phyloP scores from a whole-genome alignment of 306 rosid genomes.

The Cicer arietinum region DNA sequence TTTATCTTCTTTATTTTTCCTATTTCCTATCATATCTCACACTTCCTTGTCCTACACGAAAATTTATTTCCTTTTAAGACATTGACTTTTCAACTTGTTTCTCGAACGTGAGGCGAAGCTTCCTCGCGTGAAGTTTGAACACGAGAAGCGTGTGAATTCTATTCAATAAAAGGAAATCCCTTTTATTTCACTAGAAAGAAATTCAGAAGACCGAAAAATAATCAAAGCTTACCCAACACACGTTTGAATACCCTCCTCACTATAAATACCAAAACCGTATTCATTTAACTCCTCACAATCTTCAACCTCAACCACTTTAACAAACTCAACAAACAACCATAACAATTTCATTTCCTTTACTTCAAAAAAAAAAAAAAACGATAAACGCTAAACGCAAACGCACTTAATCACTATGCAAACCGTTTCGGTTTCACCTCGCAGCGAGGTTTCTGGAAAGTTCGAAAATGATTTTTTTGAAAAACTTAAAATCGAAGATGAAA shows the following conservation, averaged over 20 bases:
- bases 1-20: not conserved
- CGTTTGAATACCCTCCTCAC: not conserved
- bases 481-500: conserved; percentile 42
- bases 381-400: not conserved
- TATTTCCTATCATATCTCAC: not conserved
- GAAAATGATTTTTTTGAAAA: conserved; percentile 48
- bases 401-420: conserved; percentile 51
- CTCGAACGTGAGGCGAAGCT: conserved; percentile 26
- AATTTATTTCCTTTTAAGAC: not conserved
- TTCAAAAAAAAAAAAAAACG: not conserved
- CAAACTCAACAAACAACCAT: not conserved
- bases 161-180: not conserved
- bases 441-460: conserved; percentile 43
- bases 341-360: not conserved
- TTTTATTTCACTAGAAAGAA: not conserved
- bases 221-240: conserved; percentile 19
- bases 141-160: conserved; percentile 37
- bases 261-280: not conserved
- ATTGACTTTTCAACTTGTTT: conserved; percentile 15
- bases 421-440: conserved; percentile 31
- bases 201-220: conserved; percentile 34
- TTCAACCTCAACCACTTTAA: conserved; percentile 14
- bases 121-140: conserved; percentile 35
- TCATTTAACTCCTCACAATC: not conserved
- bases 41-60: not conserved